phyloP scores from a whole-genome alignment of 345 rosid species.

The Iberis pinnata region DNA sequence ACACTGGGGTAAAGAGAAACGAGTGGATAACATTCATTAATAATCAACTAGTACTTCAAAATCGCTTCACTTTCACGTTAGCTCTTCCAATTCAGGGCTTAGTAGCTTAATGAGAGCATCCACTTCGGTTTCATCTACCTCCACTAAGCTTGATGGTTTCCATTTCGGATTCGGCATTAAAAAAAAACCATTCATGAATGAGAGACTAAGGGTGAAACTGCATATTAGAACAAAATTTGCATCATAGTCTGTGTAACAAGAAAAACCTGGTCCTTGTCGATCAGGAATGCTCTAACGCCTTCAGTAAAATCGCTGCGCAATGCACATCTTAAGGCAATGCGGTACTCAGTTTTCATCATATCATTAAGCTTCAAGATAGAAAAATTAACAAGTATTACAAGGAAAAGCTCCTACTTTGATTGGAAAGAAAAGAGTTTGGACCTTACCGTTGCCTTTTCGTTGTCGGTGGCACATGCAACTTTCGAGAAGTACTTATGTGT shows the following conservation, averaged over 20 bases:
- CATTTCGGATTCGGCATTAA: constrained; percentile 76
- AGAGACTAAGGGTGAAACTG: neutral
- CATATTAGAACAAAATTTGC: neutral
- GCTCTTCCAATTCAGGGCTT: constrained; percentile 47
- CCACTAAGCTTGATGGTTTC: constrained; percentile 64
- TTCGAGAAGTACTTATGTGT: constrained; percentile 61
- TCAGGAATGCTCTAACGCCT: constrained; percentile 91
- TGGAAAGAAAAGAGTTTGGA: constrained; percentile 9
- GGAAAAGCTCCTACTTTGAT: neutral
- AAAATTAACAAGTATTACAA: constrained; percentile 7
- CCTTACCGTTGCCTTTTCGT: constrained; percentile 56
- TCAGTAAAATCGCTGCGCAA: constrained; percentile 66
- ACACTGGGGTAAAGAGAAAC: no score
- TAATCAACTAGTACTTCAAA: no score
- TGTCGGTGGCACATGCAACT: constrained; percentile 57
- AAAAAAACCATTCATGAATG: constrained; percentile 1
- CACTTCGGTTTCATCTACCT: constrained; percentile 54
- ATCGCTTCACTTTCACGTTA: constrained; percentile 41
- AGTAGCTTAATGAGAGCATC: constrained; percentile 58
- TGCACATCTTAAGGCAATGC: constrained; percentile 69
- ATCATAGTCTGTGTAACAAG: neutral
- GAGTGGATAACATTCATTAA: no score
- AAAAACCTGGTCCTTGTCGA: constrained; percentile 89
- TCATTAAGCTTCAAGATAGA: constrained; percentile 45
- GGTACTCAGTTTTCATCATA: constrained; percentile 87